Evolutionary conservation across 2,329 filamentous ascomycete species (phyloP).

Genomic region (Hymenoscyphus fructigenus): DNA sequence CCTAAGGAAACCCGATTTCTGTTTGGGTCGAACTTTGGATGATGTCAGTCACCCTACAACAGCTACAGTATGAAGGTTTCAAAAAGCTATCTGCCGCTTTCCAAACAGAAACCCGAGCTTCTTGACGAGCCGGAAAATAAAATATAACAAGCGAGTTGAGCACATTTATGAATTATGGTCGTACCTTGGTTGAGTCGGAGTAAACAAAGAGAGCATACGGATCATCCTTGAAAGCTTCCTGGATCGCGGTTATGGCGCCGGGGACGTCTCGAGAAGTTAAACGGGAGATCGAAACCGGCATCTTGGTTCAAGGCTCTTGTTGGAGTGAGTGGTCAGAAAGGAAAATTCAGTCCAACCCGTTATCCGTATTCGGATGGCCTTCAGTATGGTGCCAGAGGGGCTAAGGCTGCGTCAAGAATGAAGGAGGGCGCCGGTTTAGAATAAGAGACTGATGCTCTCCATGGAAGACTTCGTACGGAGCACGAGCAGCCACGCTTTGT

Average conservation of each 20-base stretch:
- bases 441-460: neutral
- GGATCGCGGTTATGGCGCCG: slow-evolving; percentile 63
- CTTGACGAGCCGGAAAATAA: slow-evolving; percentile 2
- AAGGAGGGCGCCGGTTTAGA: neutral
- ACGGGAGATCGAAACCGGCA: slow-evolving; percentile 54
- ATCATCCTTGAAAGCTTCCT: slow-evolving; percentile 64
- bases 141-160: neutral
- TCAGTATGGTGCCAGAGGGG: neutral
- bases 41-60: slow-evolving; percentile 2
- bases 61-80: neutral
- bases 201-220: slow-evolving; percentile 68
- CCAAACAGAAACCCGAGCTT: slow-evolving; percentile 6
- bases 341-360: too few relatives aligned
- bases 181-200: slow-evolving; percentile 42
- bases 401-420: neutral
- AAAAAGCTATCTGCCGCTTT: neutral
- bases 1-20: slow-evolving; percentile 36
- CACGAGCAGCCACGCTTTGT: neutral
- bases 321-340: neutral
- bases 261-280: slow-evolving; percentile 61
- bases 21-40: slow-evolving; percentile 18
- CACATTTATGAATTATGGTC: neutral
- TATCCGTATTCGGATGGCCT: too few relatives aligned
- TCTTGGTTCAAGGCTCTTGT: slow-evolving; percentile 29
- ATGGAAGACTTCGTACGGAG: neutral